Evolutionary conservation across 805 yeast genomes (phyloP).

Genomic region (Ogataea paradorogensis): DNA sequence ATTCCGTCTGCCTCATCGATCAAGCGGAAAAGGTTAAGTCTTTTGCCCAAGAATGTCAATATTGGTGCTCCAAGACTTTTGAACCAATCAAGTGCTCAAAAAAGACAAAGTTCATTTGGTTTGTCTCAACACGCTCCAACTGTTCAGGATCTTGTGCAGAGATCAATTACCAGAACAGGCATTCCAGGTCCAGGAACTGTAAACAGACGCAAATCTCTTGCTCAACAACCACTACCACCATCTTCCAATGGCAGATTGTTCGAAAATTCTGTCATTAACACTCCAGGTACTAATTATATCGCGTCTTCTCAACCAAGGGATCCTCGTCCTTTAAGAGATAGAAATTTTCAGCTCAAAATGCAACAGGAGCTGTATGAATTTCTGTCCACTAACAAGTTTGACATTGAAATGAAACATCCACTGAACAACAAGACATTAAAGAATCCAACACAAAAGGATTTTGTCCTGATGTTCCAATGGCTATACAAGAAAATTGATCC

Average conservation of each 20-base stretch:
- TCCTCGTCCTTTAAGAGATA: constrained; percentile 77
- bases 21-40: constrained; percentile 29
- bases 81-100: constrained; percentile 21
- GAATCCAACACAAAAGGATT: constrained; percentile 86
- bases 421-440: constrained; percentile 60
- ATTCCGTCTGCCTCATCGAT: constrained; percentile 17
- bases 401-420: constrained; percentile 69
- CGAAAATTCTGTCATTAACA: constrained; percentile 20
- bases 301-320: constrained; percentile 39
- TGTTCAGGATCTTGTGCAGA: constrained; percentile 29
- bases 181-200: constrained; percentile 12
- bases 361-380: constrained; percentile 69
- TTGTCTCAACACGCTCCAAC: constrained; percentile 20
- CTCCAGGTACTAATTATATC: constrained; percentile 15
- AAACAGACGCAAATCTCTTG: constrained; percentile 17
- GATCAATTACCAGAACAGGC: constrained; percentile 26
- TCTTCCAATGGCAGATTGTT: constrained; percentile 23
- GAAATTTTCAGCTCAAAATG: constrained; percentile 58
- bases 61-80: constrained; percentile 32
- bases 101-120: constrained; percentile 28
- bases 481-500: constrained; percentile 77
- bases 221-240: constrained; percentile 14
- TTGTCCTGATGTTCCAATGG: constrained; percentile 75
- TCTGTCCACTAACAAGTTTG: constrained; percentile 62
- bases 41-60: constrained; percentile 29